Evolutionary conservation across 257 asterid genomes (phyloP).

Genomic region (Forsythia viridissima): DNA sequence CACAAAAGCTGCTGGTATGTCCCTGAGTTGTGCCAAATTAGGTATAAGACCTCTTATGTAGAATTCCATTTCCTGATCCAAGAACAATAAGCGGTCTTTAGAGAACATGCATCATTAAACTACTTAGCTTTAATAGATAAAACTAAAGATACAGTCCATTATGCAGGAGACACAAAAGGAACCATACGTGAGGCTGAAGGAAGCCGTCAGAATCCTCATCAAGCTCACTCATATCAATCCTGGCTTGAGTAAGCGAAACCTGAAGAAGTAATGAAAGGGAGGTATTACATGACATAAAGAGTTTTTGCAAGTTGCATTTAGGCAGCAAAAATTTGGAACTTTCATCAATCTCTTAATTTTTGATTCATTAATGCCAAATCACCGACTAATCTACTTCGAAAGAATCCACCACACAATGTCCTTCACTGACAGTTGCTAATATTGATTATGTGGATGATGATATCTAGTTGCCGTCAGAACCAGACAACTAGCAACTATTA

Average conservation of each 20-base stretch:
- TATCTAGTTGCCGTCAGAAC: not conserved
- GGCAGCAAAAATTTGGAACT: not conserved
- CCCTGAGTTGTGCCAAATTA: slow-evolving; percentile 91
- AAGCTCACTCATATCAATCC: slow-evolving; percentile 99
- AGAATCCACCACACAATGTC: not conserved
- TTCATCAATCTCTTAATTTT: not conserved
- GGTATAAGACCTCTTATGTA: slow-evolving; percentile 98
- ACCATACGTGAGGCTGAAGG: slow-evolving; percentile 91
- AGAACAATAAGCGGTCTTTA: not conserved
- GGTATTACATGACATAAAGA: not conserved
- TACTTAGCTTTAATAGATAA: not conserved
- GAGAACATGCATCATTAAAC: slow-evolving; percentile 18
- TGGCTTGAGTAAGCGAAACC: slow-evolving; percentile 99
- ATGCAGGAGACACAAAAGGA: slow-evolving; percentile 23
- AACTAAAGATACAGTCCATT: slow-evolving; percentile 1
- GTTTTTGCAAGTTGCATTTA: slow-evolving; percentile 1
- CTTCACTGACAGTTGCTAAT: not conserved
- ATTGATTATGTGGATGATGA: not conserved
- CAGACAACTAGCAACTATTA: not conserved
- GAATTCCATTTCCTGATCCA: slow-evolving; percentile 87
- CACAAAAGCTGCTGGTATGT: slow-evolving; percentile 91
- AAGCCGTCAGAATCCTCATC: slow-evolving; percentile 99
- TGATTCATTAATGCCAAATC: not conserved
- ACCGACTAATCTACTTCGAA: not conserved
- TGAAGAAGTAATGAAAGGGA: slow-evolving; percentile 32